Conservation (phyloP, 2,329 filamentous ascomycete species). For the Alternaria infectoria region DNA sequence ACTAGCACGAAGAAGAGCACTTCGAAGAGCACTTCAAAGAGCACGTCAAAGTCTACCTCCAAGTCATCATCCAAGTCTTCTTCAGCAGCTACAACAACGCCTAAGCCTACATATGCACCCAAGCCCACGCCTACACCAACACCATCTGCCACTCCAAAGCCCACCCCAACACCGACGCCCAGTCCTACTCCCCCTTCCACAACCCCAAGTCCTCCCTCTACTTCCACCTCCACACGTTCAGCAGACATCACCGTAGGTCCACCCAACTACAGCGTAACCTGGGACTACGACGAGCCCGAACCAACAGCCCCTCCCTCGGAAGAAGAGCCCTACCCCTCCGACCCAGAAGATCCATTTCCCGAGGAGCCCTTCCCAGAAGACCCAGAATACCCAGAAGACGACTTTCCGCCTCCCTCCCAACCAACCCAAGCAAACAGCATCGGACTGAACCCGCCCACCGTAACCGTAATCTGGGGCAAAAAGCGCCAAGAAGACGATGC, state of each 20-base stretch:
- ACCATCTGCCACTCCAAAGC: not conserved
- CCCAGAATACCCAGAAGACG: conserved; percentile 12
- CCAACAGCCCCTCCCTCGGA: not conserved
- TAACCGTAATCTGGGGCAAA: conserved; percentile 22
- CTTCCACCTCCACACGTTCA: conserved; percentile 4
- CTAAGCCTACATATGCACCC: conserved; percentile 8
- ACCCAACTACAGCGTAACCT: conserved; percentile 14
- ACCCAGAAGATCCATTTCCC: conserved; percentile 17
- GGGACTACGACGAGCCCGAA: conserved; percentile 1
- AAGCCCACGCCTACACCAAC: conserved; percentile 7
- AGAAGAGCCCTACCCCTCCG: conserved; percentile 11
- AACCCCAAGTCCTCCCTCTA: not conserved
- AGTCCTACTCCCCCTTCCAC: not conserved
- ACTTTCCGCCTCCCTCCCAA: conserved; percentile 5
- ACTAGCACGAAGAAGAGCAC: conserved; percentile 7
- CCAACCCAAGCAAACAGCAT: conserved; percentile 18
- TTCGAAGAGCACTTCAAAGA: conserved; percentile 4
- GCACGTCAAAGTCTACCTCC: conserved; percentile 5
- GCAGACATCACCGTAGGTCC: conserved; percentile 18
- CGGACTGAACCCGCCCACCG: conserved; percentile 12
- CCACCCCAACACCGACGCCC: not conserved
- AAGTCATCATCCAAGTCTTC: conserved; percentile 6
- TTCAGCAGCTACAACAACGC: not conserved
- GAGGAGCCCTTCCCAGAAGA: conserved; percentile 12
- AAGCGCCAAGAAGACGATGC: conserved; percentile 16